phyloP scores from a whole-genome alignment of 345 rosid species.

The Pseudoturritis turrita region DNA sequence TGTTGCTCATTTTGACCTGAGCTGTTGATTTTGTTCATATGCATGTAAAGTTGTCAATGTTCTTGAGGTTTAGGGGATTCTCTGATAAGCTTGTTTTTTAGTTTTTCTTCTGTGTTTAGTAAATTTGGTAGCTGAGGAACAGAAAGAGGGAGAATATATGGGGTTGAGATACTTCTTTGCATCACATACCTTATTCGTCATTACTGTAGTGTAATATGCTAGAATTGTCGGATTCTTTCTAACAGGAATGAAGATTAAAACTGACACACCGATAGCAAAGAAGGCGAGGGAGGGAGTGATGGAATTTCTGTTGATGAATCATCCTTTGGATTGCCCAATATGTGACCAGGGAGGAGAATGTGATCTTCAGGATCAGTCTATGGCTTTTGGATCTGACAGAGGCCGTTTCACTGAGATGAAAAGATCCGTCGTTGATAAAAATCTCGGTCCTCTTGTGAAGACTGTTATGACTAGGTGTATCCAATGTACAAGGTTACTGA shows the following conservation, averaged over 20 bases:
- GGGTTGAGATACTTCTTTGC: not conserved
- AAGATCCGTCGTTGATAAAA: conserved; percentile 97
- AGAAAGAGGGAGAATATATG: not conserved
- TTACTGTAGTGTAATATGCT: too few species aligned
- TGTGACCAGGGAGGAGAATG: conserved; percentile 99
- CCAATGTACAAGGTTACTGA: conserved; percentile 90
- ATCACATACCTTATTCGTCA: too few species aligned
- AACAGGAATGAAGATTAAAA: conserved; percentile 97
- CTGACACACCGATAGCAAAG: conserved; percentile 91
- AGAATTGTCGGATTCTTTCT: not conserved
- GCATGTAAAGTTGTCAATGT: not conserved
- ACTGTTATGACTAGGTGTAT: conserved; percentile 99
- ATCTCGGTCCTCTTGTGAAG: conserved; percentile 97
- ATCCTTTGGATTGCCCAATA: conserved; percentile 95
- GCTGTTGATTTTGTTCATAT: not conserved
- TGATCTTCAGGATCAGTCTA: conserved; percentile 98
- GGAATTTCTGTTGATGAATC: conserved; percentile 97
- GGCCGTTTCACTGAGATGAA: conserved; percentile 96
- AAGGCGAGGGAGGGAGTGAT: conserved; percentile 98
- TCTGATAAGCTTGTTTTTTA: not conserved
- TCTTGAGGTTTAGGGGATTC: not conserved
- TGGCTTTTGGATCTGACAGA: conserved; percentile 99
- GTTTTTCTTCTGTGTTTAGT: not conserved
- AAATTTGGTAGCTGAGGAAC: too few species aligned
- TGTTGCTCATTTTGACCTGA: not conserved